A percentile compares a stretch with the other conserved stretches of the same genome.
Evolutionary conservation across 495 filamentous ascomycete species (phyloP).

Genomic region (Penicillium robsamsonii): DNA sequence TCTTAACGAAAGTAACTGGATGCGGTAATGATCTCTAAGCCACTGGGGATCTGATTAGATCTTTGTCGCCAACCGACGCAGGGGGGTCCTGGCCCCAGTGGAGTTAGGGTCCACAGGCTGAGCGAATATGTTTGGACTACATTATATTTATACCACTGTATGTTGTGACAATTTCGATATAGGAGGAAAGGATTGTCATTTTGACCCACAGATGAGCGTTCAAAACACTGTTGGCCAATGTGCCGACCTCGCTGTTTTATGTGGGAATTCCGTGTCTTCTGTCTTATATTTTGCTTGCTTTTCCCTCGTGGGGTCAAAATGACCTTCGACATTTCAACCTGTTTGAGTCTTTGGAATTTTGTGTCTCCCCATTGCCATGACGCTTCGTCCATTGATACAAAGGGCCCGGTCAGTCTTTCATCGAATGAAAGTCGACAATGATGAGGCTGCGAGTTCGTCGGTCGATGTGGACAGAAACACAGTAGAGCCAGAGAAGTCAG

Average conservation of each 20-base stretch:
- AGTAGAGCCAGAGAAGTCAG: conserved; percentile 5
- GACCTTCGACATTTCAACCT: neutral
- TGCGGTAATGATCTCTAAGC: neutral
- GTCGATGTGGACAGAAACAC: neutral
- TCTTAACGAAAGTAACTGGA: neutral
- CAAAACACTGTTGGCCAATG: conserved; percentile 1
- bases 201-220: neutral
- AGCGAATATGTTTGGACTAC: conserved; percentile 4
- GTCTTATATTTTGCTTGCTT: neutral
- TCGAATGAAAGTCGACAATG: conserved; percentile 2
- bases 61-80: conserved; percentile 7
- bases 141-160: neutral
- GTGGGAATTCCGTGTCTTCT: neutral
- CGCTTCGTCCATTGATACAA: conserved; percentile 11
- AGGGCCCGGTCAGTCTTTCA: conserved; percentile 13
- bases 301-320: neutral
- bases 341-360: neutral
- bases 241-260: conserved; percentile 16
- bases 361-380: conserved; percentile 1
- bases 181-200: conserved; percentile 9
- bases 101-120: neutral
- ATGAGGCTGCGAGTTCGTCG: conserved; percentile 9
- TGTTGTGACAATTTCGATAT: neutral
- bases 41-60: conserved; percentile 19
- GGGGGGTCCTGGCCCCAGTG: conserved; percentile 5